phyloP scores from a whole-genome alignment of 345 rosid genomes.

The Adansonia digitata region DNA sequence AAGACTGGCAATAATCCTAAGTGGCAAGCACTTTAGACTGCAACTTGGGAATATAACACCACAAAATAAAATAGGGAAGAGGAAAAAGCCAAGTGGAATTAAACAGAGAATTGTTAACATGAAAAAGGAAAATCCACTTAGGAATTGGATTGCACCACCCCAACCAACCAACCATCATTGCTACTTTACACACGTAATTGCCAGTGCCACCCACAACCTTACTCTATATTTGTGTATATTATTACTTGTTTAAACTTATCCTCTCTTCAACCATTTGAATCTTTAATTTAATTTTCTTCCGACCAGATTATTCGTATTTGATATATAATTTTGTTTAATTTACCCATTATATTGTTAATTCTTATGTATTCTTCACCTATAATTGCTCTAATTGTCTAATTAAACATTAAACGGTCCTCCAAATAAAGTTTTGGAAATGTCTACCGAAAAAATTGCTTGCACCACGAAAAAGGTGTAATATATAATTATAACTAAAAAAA shows the following conservation, averaged over 20 bases:
- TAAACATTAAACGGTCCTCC: neutral
- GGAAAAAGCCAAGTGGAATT: too few relatives aligned
- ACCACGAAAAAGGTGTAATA: too few relatives aligned
- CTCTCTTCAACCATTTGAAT: neutral
- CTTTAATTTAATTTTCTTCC: neutral
- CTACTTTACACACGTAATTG: slow-evolving; percentile 22
- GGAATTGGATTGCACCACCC: slow-evolving; percentile 25
- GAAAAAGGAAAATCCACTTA: slow-evolving; percentile 39
- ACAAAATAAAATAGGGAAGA: too few relatives aligned
- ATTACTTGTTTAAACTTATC: neutral
- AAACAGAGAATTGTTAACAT: slow-evolving; percentile 26
- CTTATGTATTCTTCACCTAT: neutral
- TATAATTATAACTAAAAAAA: too few relatives aligned
- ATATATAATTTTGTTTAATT: too few relatives aligned
- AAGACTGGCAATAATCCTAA: neutral
- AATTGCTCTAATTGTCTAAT: neutral
- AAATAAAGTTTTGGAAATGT: too few relatives aligned
- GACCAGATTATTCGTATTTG: neutral
- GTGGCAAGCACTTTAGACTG: slow-evolving; percentile 43
- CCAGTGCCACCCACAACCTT: too few relatives aligned
- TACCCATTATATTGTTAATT: too few relatives aligned
- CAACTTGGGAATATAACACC: too few relatives aligned
- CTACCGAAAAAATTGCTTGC: too few relatives aligned
- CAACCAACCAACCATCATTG: slow-evolving; percentile 18
- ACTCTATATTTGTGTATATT: too few relatives aligned